Percentiles rank a stretch among this genome's conserved stretches.
Evolutionary conservation across 208 protist species (phyloP).

Genomic region (Strigomonas galati): DNA sequence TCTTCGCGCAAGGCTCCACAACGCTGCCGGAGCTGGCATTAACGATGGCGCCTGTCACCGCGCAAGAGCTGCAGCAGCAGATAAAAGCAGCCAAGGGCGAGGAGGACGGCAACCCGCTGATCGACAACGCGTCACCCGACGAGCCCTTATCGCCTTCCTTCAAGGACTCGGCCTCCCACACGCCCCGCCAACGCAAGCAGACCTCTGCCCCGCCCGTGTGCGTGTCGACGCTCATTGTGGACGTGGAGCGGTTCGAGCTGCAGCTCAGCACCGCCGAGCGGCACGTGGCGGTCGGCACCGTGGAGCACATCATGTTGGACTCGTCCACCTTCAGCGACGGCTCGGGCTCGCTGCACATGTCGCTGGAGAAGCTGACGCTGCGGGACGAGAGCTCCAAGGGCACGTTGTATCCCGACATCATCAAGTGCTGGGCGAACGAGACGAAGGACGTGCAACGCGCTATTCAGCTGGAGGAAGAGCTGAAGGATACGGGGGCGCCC

Average conservation of each 20-base stretch:
- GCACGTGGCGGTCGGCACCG: slow-evolving; percentile 36
- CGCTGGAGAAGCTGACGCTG: slow-evolving; percentile 51
- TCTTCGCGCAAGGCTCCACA: neutral
- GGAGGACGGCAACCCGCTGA: too few species aligned
- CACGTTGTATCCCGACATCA: slow-evolving; percentile 45
- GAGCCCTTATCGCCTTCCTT: neutral
- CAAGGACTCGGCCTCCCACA: neutral
- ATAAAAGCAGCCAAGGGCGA: too few species aligned
- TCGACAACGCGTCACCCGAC: too few species aligned
- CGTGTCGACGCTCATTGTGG: slow-evolving; percentile 27
- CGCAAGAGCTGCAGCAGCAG: too few species aligned
- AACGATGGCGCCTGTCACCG: too few species aligned
- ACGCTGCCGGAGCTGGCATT: too few species aligned
- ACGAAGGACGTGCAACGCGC: slow-evolving; percentile 14
- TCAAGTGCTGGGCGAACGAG: slow-evolving; percentile 32
- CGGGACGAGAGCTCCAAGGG: slow-evolving; percentile 31
- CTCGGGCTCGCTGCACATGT: slow-evolving; percentile 27
- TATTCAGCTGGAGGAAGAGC: neutral
- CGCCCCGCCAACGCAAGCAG: neutral
- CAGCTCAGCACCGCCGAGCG: slow-evolving; percentile 37
- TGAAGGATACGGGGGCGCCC: neutral
- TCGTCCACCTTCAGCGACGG: slow-evolving; percentile 34
- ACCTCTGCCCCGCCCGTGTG: neutral
- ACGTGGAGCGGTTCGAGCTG: slow-evolving; percentile 32
- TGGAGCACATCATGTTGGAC: slow-evolving; percentile 23